These are phyloP conservation scores for Boletellus emodensis DNA, from an alignment of 768 basidiomycete species.

Conservation along the genomic window DNA sequence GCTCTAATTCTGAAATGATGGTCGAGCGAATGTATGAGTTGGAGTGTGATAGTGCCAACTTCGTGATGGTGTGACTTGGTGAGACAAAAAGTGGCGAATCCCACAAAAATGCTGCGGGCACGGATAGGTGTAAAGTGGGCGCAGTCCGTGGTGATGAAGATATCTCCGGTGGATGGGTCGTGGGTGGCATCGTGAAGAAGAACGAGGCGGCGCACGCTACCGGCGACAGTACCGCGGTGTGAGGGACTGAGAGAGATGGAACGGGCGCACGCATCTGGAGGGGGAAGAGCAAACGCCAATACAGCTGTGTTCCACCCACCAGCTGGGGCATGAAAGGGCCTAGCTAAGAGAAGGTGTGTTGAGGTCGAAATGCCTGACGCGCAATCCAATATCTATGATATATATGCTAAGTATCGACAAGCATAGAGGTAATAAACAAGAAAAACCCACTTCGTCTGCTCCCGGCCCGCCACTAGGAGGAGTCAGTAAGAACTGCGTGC, in stretches of 20 bases:
- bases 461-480: not conserved
- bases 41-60: constrained; percentile 11
- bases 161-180: constrained; percentile 8
- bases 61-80: not conserved
- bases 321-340: not conserved
- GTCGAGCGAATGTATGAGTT: not conserved
- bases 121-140: not conserved
- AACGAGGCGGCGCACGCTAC: not conserved
- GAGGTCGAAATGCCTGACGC: constrained; percentile 16
- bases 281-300: constrained; percentile 13
- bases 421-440: not conserved
- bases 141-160: constrained; percentile 6
- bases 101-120: not conserved
- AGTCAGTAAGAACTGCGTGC: constrained; percentile 1
- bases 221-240: constrained; percentile 8
- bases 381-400: not conserved
- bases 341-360: constrained; percentile 16
- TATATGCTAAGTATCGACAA: not conserved
- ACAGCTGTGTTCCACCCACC: constrained; percentile 8
- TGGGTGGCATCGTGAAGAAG: constrained; percentile 14
- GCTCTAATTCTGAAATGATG: not conserved
- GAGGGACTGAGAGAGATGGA: constrained; percentile 4
- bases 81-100: constrained; percentile 11
- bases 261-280: not conserved
- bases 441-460: constrained; percentile 1